Base-by-base conservation (phyloP, 352 stramenopile genomes). In the Globisporangium parvum region DNA sequence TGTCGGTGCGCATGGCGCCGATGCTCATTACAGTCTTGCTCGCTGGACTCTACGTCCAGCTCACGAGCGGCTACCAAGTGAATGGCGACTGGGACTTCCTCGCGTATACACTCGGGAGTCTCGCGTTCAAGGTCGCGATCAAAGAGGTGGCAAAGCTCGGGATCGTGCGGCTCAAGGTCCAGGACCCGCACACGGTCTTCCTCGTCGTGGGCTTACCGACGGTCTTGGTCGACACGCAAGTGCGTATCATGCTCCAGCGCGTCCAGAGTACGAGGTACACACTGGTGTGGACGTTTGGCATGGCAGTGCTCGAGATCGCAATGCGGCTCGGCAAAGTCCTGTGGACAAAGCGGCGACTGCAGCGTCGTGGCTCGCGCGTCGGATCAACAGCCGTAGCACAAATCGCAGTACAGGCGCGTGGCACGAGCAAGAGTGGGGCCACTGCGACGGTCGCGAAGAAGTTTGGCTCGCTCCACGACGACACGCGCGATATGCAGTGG, bases 161-260 rank as follows among this genome's bases (percentile, higher is more conserved):
- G 12, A 58, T 77, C n/a, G 45, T 76, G 14, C 63, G 64, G 20
- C 65, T 62, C 35, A 47, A 55, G 1, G 62, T 74, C 2, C 50
- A 68, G 5, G 70, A 73, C 35, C 70, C 66, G 20, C 70, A 67
- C 9, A 69, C 62, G n/a, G 72, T 80, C 64, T 74, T 67, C 28
- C 55, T 74, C 14, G 44, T 62, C 1, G 63, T 77, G 0, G 73
- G 51, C 5, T 33, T 80, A 0, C 70, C 73, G 9, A 78, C 70
- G 3, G 68, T 77, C 18, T 42, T 83, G 31, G 71, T 83, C 41
- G 68, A 83, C 55, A 80, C 70, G 6, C 70, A 83, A 47, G 46
- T 71, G 4, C 66, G 70, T 41, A 66, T 83, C 8, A 52, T 72
- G 15, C 31, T 83, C 31, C 54, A 74, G 21, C 62, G 67, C 2